These are phyloP conservation scores for Meira nashicola DNA, from an alignment of 1,284 basidiomycete species.

Conservation along the genomic window DNA sequence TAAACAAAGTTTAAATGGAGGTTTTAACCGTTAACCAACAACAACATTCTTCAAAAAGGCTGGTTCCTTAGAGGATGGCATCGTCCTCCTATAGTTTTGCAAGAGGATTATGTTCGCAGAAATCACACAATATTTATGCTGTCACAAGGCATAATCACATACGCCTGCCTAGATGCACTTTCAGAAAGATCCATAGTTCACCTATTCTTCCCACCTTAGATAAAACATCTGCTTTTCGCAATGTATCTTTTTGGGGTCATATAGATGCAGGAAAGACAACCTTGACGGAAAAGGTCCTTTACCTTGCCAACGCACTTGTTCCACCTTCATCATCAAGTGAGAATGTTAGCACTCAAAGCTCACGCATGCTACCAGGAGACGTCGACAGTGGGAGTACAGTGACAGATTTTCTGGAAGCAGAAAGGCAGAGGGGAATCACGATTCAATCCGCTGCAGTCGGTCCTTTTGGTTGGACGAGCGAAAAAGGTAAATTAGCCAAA, in stretches of 20 bases:
- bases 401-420: constrained; percentile 82
- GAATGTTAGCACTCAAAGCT: not conserved
- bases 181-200: no score
- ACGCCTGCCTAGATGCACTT: no score
- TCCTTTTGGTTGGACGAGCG: constrained; percentile 68
- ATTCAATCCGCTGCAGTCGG: constrained; percentile 81
- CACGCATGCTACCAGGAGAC: constrained; percentile 60
- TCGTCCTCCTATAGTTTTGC: no score
- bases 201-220: no score
- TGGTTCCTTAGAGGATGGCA: no score
- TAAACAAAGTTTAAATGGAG: no score
- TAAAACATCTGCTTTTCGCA: constrained; percentile 18
- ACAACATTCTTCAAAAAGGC: no score
- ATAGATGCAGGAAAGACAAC: constrained; percentile 83
- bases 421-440: constrained; percentile 81
- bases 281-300: constrained; percentile 77
- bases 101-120: no score
- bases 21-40: no score
- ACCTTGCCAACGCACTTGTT: constrained; percentile 69
- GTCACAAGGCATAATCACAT: no score
- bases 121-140: no score
- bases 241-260: constrained; percentile 35
- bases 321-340: constrained; percentile 27
- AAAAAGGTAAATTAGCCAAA: constrained; percentile 50
- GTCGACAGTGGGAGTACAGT: constrained; percentile 85